These are phyloP conservation scores for Lachnellula willkommii DNA, from an alignment of 2,329 filamentous ascomycete genomes.

Conservation along the genomic window DNA sequence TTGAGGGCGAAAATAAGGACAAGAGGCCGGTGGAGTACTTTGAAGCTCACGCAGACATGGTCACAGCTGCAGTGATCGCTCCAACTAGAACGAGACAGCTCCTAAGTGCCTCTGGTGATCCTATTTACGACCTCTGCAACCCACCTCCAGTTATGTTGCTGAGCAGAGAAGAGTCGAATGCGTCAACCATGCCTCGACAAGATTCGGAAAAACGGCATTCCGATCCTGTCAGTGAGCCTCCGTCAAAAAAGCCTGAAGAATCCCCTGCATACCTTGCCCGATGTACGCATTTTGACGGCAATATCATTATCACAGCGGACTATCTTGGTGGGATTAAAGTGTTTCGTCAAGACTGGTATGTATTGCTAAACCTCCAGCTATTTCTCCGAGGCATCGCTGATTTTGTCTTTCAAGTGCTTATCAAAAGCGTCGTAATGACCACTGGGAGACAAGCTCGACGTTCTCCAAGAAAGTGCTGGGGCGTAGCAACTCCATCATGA, in stretches of 20 bases:
- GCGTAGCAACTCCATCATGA: constrained; percentile 33
- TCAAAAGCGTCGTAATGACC: constrained; percentile 68
- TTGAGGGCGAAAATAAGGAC: constrained; percentile 55
- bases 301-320: constrained; percentile 90
- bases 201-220: constrained; percentile 25
- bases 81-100: constrained; percentile 72
- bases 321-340: constrained; percentile 86
- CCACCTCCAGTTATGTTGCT: constrained; percentile 82
- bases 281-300: constrained; percentile 70
- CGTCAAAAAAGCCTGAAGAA: constrained; percentile 50
- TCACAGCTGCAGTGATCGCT: constrained; percentile 83
- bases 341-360: constrained; percentile 70
- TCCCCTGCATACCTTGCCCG: constrained; percentile 74
- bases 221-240: constrained; percentile 27
- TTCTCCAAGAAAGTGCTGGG: constrained; percentile 50
- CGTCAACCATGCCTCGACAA: constrained; percentile 38
- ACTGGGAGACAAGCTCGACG: constrained; percentile 71
- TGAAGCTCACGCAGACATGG: constrained; percentile 81
- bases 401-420: constrained; percentile 57
- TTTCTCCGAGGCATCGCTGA: not conserved
- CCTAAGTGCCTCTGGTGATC: constrained; percentile 73
- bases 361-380: not conserved
- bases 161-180: constrained; percentile 61
- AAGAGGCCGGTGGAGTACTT: constrained; percentile 84
- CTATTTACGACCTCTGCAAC: constrained; percentile 94